These are phyloP conservation scores for Mycena metata DNA, from an alignment of 768 basidiomycete genomes.

Conservation along the genomic window DNA sequence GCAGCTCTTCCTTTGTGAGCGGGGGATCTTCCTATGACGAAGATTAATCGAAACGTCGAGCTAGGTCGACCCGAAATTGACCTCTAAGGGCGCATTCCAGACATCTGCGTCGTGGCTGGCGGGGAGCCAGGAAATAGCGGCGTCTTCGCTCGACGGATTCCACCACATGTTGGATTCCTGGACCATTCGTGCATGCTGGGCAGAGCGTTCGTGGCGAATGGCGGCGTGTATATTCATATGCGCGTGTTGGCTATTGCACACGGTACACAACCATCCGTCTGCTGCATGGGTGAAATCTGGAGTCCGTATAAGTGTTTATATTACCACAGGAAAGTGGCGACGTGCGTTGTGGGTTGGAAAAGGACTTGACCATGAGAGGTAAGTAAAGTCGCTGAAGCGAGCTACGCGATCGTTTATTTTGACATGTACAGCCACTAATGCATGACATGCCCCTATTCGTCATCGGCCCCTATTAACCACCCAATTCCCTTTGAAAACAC, in stretches of 20 bases:
- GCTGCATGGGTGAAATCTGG: slow-evolving; percentile 45
- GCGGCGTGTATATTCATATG: slow-evolving; percentile 43
- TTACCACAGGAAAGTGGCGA: background rate
- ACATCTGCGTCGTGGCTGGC: slow-evolving; percentile 38
- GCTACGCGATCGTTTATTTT: no score
- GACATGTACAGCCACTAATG: slow-evolving; percentile 6
- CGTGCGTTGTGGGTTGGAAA: slow-evolving; percentile 27
- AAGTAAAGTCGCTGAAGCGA: no score
- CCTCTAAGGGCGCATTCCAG: slow-evolving; percentile 42
- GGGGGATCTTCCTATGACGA: slow-evolving; percentile 33
- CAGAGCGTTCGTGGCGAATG: slow-evolving; percentile 45
- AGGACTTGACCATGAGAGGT: slow-evolving; percentile 11
- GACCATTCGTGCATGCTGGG: slow-evolving; percentile 38
- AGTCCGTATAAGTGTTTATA: background rate
- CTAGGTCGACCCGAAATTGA: slow-evolving; percentile 17
- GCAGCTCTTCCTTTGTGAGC: slow-evolving; percentile 47
- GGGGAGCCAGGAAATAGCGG: slow-evolving; percentile 36
- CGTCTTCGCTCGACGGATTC: slow-evolving; percentile 37
- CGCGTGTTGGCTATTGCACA: slow-evolving; percentile 59
- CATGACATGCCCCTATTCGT: slow-evolving; percentile 45
- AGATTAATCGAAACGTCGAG: slow-evolving; percentile 18
- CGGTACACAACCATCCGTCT: slow-evolving; percentile 53
- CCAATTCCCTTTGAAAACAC: slow-evolving; percentile 93
- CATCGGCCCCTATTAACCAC: slow-evolving; percentile 94
- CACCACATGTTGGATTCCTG: slow-evolving; percentile 40